Evolutionary conservation across 306 rosid genomes (phyloP).

Genomic region (Corylus heterophylla): DNA sequence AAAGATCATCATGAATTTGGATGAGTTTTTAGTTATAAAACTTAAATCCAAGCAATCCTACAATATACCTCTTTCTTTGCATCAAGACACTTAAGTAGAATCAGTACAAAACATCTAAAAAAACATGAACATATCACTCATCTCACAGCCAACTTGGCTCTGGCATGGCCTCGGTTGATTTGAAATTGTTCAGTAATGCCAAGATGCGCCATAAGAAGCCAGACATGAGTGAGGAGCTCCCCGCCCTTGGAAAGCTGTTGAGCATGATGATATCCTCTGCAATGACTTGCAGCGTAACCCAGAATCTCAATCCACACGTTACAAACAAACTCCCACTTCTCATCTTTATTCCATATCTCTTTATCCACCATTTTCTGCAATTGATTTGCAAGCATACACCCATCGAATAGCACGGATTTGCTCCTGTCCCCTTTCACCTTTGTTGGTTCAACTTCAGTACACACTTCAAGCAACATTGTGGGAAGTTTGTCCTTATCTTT

Average conservation of each 20-base stretch:
- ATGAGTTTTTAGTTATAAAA: too few species aligned
- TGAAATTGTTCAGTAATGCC: conserved; percentile 26
- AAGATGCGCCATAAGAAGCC: conserved; percentile 25
- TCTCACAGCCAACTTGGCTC: background rate
- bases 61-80: too few species aligned
- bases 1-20: too few species aligned
- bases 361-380: background rate
- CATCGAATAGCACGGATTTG: conserved; percentile 9
- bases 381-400: conserved; percentile 1
- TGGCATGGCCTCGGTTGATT: background rate
- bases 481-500: background rate
- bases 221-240: conserved; percentile 19
- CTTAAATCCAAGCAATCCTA: too few species aligned
- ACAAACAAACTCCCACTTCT: conserved; percentile 12
- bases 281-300: conserved; percentile 1
- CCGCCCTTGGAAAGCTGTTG: conserved; percentile 24
- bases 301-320: conserved; percentile 18
- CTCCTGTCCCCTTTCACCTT: background rate
- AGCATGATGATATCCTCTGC: conserved; percentile 12
- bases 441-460: background rate
- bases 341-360: background rate
- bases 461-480: background rate
- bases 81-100: too few species aligned
- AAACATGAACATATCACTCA: too few species aligned
- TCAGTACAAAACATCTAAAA: too few species aligned